Evolutionary conservation across 2,329 filamentous ascomycete genomes (phyloP).

Genomic region (Fusarium sp.): DNA sequence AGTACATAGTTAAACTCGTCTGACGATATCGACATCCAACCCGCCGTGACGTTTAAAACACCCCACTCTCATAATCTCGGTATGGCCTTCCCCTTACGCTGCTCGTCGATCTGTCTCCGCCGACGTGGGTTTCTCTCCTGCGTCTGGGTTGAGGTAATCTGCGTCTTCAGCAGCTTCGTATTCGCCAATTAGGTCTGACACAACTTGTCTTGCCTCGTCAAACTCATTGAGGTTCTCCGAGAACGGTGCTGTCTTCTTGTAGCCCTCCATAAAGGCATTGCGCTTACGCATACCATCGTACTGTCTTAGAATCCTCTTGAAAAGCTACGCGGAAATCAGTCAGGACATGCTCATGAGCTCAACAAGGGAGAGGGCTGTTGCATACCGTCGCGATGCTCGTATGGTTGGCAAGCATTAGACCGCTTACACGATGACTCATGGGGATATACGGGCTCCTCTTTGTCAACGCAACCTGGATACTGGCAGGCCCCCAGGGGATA

Average conservation of each 20-base stretch:
- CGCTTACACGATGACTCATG: slow-evolving; percentile 92
- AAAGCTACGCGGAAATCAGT: slow-evolving; percentile 64
- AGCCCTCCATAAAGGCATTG: slow-evolving; percentile 94
- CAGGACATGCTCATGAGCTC: not conserved
- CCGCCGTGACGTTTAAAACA: slow-evolving; percentile 18
- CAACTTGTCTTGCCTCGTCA: slow-evolving; percentile 91
- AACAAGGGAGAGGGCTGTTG: slow-evolving; percentile 14
- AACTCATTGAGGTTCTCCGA: slow-evolving; percentile 92
- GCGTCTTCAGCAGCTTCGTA: slow-evolving; percentile 95
- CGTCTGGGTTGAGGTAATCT: slow-evolving; percentile 84
- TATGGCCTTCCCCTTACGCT: slow-evolving; percentile 40
- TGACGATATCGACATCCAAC: slow-evolving; percentile 22
- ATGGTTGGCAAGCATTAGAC: slow-evolving; percentile 97
- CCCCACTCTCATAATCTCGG: slow-evolving; percentile 10
- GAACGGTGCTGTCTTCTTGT: slow-evolving; percentile 96
- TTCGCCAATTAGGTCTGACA: slow-evolving; percentile 88
- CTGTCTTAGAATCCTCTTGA: slow-evolving; percentile 90
- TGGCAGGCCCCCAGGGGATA: slow-evolving; percentile 97
- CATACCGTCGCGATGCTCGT: slow-evolving; percentile 90
- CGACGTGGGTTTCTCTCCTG: slow-evolving; percentile 61
- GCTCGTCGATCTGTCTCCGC: slow-evolving; percentile 63
- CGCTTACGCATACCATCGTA: slow-evolving; percentile 96
- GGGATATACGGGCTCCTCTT: slow-evolving; percentile 97
- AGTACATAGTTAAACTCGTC: slow-evolving; percentile 2
- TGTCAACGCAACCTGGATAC: slow-evolving; percentile 95